Base-by-base conservation (phyloP, 495 filamentous ascomycete genomes). In the Penicillium malachiteum region DNA sequence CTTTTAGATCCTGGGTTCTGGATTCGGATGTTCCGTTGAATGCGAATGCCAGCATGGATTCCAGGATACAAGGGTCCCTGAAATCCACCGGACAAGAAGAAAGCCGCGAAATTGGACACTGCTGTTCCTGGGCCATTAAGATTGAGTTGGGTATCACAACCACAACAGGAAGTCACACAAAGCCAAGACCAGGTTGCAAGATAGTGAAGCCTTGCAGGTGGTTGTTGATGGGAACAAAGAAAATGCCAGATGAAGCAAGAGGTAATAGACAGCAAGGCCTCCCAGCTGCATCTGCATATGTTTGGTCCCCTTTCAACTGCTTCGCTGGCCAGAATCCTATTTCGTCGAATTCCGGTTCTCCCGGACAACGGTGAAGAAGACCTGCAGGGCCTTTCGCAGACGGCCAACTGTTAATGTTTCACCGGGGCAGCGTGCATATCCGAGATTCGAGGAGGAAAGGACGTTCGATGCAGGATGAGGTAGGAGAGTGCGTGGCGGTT, bases 101-200 rank as follows among this genome's bases (percentile, higher is more conserved):
- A 43, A 43, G 40, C 32, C 5, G 46, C 14, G 4, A 38, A 37
- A 35, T 34, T 4, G 8, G 12, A 46, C 11, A 32, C 30, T 18
- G 31, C 35, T 16, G 52, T 55, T 50, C 59, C 59, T 56, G 55
- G 39, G 26, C 18, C 33, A 33, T 50, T 41, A 39, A 31, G 16
- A 52, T 46, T 35, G 46, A 53, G 49, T 42, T 47, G 40, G 52
- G 60, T 63, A 41, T 46, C 56, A 63, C 60, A 44, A 52, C 40
- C 21, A 42, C 21, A 45, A 30, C 35, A 34, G 38, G 17, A 10
- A 43, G 52, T 59, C 21, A 14, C 52, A 63, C 56, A 56, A 17
- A n/a, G 26, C 42, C 41, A 38, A 46, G 14, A 2, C 21, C 31
- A 30, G 41, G 16, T 41, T 43, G 33, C 42, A 52, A 43, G 50